phyloP scores from a whole-genome alignment of 495 filamentous ascomycete genomes.

The Darksidea phi region DNA sequence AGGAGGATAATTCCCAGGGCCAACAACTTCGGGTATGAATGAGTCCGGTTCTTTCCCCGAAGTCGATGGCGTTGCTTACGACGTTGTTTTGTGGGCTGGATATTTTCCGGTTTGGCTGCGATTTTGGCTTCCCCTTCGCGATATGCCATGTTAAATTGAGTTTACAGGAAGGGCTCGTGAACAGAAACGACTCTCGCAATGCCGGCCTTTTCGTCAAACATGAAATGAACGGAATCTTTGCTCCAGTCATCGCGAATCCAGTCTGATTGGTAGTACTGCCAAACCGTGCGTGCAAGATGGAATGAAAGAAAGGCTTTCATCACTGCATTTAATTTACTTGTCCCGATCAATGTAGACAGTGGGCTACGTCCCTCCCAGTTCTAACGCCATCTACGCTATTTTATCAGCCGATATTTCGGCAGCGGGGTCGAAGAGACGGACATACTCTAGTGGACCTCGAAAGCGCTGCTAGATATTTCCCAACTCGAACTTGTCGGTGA shows the following conservation, averaged over 20 bases:
- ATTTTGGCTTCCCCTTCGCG: no score
- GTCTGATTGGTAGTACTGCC: neutral
- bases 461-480: no score
- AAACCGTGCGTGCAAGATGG: neutral
- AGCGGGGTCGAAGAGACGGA: no score
- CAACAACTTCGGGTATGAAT: neutral
- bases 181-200: neutral
- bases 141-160: neutral
- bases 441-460: no score
- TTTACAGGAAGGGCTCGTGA: neutral
- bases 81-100: no score
- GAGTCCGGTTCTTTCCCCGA: neutral
- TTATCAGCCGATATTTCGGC: no score
- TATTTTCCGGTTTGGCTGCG: no score
- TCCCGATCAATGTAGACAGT: neutral
- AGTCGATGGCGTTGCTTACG: no score
- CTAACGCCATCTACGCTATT: no score
- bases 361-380: no score
- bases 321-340: neutral
- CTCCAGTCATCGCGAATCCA: neutral
- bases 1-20: neutral
- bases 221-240: neutral
- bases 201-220: neutral
- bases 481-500: no score
- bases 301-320: neutral